Percentiles rank a stretch among this genome's conserved stretches.
Evolutionary conservation across 768 basidiomycete genomes (phyloP).

Genomic region (Strobilomyces echinocephalus): DNA sequence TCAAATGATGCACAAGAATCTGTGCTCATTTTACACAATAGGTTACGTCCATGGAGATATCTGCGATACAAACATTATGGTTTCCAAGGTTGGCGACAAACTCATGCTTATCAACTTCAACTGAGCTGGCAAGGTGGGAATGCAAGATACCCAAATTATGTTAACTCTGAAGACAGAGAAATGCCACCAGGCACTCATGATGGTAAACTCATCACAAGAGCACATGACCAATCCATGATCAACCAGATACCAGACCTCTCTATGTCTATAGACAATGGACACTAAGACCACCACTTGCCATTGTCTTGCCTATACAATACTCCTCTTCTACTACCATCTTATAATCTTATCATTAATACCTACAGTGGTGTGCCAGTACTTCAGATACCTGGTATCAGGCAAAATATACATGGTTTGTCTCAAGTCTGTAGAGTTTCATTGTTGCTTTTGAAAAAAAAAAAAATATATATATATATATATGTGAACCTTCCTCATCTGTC

Average conservation of each 20-base stretch:
- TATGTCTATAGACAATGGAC: no score
- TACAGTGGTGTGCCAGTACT: no score
- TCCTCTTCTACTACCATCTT: no score
- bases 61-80: background rate
- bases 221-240: background rate
- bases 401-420: no score
- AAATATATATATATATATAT: no score
- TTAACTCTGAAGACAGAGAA: background rate
- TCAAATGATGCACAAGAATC: background rate
- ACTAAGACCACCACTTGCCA: no score
- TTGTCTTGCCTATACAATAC: no score
- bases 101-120: background rate
- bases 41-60: background rate
- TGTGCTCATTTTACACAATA: background rate
- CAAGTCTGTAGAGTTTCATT: no score
- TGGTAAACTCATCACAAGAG: background rate
- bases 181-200: background rate
- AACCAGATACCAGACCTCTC: background rate
- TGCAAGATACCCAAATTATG: background rate
- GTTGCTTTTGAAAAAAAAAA: no score
- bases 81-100: background rate
- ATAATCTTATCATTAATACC: no score
- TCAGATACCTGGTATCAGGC: no score
- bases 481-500: no score
- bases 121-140: background rate